Evolutionary conservation across 352 stramenopile genomes (phyloP).

Genomic region (Pythium dissotocum): DNA sequence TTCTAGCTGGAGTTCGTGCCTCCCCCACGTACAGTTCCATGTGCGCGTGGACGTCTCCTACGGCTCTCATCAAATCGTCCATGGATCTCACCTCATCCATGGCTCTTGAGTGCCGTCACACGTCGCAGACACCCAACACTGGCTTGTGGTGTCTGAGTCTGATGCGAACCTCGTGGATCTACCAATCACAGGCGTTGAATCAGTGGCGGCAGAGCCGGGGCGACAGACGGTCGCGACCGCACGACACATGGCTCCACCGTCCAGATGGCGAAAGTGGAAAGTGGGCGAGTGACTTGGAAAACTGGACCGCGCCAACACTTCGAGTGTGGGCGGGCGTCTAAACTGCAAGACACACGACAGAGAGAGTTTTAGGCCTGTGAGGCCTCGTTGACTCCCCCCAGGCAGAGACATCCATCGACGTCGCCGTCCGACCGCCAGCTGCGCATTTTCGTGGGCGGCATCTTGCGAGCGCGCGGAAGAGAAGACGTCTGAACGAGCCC

Average conservation of each 20-base stretch:
- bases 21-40: slow-evolving; percentile 3
- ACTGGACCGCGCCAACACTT: slow-evolving; percentile 6
- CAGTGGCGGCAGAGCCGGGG: slow-evolving; percentile 23
- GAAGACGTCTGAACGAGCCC: neutral
- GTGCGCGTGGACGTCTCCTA: neutral
- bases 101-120: slow-evolving; percentile 2
- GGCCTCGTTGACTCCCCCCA: neutral
- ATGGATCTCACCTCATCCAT: neutral
- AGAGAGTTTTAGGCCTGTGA: neutral
- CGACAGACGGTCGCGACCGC: slow-evolving; percentile 21
- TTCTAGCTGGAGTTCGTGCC: neutral
- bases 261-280: slow-evolving; percentile 15
- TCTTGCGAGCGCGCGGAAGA: slow-evolving; percentile 1
- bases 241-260: slow-evolving; percentile 28
- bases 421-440: neutral
- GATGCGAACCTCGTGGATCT: neutral
- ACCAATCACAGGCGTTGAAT: slow-evolving; percentile 11
- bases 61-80: neutral
- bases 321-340: neutral
- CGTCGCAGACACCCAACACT: neutral
- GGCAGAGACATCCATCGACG: slow-evolving; percentile 4
- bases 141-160: slow-evolving; percentile 18
- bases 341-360: slow-evolving; percentile 5
- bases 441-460: slow-evolving; percentile 3
- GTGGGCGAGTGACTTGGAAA: neutral